Percentiles rank a stretch among this genome's conserved stretches.
Evolutionary conservation across 306 rosid genomes (phyloP).

Genomic region (Quercus alba): DNA sequence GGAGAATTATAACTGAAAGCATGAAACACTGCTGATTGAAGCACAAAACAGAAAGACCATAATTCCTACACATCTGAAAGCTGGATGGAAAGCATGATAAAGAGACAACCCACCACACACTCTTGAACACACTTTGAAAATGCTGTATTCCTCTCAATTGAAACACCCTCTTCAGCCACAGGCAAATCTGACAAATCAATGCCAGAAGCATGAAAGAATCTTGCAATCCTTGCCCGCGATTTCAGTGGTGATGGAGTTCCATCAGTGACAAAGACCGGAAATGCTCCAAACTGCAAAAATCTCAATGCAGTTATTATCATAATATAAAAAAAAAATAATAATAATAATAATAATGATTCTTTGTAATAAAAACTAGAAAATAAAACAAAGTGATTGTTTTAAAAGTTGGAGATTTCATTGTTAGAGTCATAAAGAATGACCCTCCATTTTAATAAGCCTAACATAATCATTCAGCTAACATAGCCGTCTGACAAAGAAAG

Average conservation of each 20-base stretch:
- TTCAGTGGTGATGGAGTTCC: slow-evolving; percentile 80
- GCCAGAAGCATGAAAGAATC: slow-evolving; percentile 68
- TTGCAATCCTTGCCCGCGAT: slow-evolving; percentile 63
- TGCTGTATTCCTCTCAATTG: slow-evolving; percentile 58
- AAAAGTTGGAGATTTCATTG: not conserved
- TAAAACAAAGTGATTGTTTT: not conserved
- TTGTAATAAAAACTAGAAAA: not conserved
- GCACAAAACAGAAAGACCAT: slow-evolving; percentile 7
- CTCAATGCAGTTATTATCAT: slow-evolving; percentile 13
- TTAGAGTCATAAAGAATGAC: not conserved
- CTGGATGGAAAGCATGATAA: slow-evolving; percentile 12
- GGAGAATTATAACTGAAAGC: not conserved
- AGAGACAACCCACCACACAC: slow-evolving; percentile 65
- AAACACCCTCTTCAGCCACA: slow-evolving; percentile 48
- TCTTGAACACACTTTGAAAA: slow-evolving; percentile 67
- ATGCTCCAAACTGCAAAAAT: slow-evolving; percentile 79
- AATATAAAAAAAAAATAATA: not conserved
- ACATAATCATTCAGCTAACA: not conserved
- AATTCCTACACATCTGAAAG: slow-evolving; percentile 3
- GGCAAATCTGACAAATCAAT: slow-evolving; percentile 55
- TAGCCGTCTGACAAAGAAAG: not conserved
- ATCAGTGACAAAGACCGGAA: slow-evolving; percentile 77
- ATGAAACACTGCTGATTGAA: not conserved
- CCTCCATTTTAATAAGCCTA: not conserved
- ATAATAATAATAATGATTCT: not conserved